A percentile compares a stretch with the other conserved stretches of the same genome.
Conservation (phyloP, 352 stramenopile genomes). For the Saprolegnia diclina region DNA sequence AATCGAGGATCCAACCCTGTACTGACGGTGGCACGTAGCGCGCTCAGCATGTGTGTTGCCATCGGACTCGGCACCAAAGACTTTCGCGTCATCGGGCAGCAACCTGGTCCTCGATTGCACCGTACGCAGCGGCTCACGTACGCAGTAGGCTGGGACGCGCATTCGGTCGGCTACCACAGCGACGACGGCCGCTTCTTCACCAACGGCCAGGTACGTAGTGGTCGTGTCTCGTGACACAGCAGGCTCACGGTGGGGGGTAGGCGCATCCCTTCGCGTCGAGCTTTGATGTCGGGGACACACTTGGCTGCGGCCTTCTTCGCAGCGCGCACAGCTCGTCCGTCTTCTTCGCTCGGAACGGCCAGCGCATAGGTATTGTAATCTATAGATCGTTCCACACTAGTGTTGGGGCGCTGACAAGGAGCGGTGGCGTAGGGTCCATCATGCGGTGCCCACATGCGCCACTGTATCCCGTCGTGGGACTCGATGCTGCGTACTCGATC, state of each 20-base stretch:
- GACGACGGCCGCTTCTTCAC: slow-evolving; percentile 72
- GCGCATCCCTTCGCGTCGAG: slow-evolving; percentile 32
- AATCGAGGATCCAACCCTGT: slow-evolving; percentile 4
- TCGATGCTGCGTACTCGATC: slow-evolving; percentile 73
- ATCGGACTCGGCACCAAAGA: slow-evolving; percentile 49
- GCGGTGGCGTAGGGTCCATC: slow-evolving; percentile 30
- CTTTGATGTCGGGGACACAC: slow-evolving; percentile 57
- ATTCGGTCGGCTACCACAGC: slow-evolving; percentile 71
- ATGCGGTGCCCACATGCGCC: slow-evolving; percentile 41
- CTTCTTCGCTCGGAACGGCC: slow-evolving; percentile 69
- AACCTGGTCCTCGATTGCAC: slow-evolving; percentile 32
- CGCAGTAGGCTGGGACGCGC: slow-evolving; percentile 44
- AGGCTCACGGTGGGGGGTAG: slow-evolving; percentile 29
- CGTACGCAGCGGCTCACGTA: background rate
- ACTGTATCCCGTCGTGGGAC: slow-evolving; percentile 73
- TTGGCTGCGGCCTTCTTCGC: slow-evolving; percentile 66
- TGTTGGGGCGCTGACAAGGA: background rate
- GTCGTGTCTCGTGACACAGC: background rate
- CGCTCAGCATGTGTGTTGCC: slow-evolving; percentile 28
- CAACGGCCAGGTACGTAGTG: slow-evolving; percentile 36
- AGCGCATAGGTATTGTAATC: slow-evolving; percentile 11
- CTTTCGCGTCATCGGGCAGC: slow-evolving; percentile 57
- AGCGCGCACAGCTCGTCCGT: slow-evolving; percentile 38
- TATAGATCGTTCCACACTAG: background rate
- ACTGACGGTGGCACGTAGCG: slow-evolving; percentile 41